Evolutionary conservation across 352 stramenopile species (phyloP).

Genomic region (Pythium scleroteichum): DNA sequence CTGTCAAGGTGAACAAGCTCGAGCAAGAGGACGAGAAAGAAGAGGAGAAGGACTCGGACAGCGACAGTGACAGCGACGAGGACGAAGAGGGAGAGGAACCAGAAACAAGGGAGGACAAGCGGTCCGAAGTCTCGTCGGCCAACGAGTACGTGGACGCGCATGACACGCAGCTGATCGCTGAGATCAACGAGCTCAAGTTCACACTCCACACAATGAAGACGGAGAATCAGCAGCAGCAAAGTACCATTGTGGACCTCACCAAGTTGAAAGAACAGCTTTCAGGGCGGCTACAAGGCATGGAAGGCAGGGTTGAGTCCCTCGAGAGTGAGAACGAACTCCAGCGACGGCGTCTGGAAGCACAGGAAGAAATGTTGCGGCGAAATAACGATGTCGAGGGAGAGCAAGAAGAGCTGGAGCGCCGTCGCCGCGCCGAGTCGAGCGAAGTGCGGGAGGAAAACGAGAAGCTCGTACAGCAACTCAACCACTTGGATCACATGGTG

Average conservation of each 20-base stretch:
- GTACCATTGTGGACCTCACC: conserved; percentile 17
- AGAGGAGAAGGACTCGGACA: conserved; percentile 8
- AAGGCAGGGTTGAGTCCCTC: conserved; percentile 17
- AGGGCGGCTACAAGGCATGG: conserved; percentile 8
- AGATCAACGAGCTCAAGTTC: conserved; percentile 56
- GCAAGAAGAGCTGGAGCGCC: conserved; percentile 21
- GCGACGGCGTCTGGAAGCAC: conserved; percentile 16
- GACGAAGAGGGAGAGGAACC: conserved; percentile 12
- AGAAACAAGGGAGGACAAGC: conserved; percentile 19
- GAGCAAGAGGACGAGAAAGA: conserved; percentile 33
- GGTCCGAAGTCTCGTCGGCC: conserved; percentile 49
- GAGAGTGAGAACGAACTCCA: conserved; percentile 24
- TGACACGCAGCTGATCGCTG: conserved; percentile 49
- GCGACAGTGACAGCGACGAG: conserved; percentile 24
- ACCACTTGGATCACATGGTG: conserved; percentile 31
- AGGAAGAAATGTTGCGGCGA: conserved; percentile 12
- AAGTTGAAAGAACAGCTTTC: conserved; percentile 25
- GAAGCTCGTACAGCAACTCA: conserved; percentile 31
- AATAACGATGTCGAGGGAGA: conserved; percentile 21
- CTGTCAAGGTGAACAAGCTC: conserved; percentile 20
- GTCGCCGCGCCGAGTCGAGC: conserved; percentile 20
- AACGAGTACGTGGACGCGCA: conserved; percentile 63
- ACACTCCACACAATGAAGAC: conserved; percentile 23
- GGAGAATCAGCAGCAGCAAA: conserved; percentile 22
- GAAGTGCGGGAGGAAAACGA: conserved; percentile 30